Evolutionary conservation across 1,284 basidiomycete genomes (phyloP).

Genomic region (Cryptococcus hybrid): DNA sequence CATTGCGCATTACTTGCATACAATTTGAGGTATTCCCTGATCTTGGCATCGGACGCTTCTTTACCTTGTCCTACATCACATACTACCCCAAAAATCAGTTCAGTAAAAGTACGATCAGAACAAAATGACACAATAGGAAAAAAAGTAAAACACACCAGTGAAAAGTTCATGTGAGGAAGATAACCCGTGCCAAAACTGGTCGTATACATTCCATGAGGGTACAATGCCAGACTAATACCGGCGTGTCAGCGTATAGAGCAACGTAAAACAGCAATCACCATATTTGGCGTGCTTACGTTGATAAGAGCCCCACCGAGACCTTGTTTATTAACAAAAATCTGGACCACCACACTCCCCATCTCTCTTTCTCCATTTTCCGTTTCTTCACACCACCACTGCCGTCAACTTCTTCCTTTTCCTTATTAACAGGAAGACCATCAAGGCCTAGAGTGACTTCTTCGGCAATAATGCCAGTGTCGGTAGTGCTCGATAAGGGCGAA

Average conservation of each 20-base stretch:
- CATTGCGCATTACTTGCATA: constrained; percentile 71
- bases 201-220: constrained; percentile 28
- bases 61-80: constrained; percentile 69
- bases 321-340: constrained; percentile 42
- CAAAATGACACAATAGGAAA: too few species aligned
- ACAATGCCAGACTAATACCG: constrained; percentile 28
- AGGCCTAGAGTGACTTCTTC: constrained; percentile 10
- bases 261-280: not conserved
- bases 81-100: constrained; percentile 44
- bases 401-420: not conserved
- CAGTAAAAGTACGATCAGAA: constrained; percentile 16
- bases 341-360: constrained; percentile 28
- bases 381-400: not conserved
- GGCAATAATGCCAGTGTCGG: constrained; percentile 17
- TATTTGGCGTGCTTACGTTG: constrained; percentile 26
- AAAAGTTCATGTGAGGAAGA: constrained; percentile 39
- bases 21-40: constrained; percentile 73
- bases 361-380: constrained; percentile 1
- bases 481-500: not conserved
- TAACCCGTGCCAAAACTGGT: constrained; percentile 44
- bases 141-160: constrained; percentile 2
- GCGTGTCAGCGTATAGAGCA: not conserved
- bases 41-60: constrained; percentile 66
- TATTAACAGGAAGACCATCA: not conserved
- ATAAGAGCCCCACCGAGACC: constrained; percentile 36